A percentile compares a stretch with the other conserved stretches of the same genome.
phyloP scores from a whole-genome alignment of 768 basidiomycete species.

The Termitomyces sp. region DNA sequence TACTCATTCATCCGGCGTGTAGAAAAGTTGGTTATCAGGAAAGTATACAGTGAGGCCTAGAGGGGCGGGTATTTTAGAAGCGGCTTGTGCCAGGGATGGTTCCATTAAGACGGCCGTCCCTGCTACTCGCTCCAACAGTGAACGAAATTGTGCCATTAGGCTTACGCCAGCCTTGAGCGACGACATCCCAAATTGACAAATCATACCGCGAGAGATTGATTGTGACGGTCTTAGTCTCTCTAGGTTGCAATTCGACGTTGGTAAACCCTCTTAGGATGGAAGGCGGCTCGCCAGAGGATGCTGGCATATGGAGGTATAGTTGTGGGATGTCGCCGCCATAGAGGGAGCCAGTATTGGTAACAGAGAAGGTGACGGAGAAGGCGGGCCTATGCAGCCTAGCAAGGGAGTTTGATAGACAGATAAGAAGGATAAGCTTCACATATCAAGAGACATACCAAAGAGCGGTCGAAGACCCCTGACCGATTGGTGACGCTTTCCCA shows the following conservation, averaged over 20 bases:
- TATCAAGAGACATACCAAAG: conserved; percentile 36
- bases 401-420: neutral
- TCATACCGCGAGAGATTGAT: conserved; percentile 65
- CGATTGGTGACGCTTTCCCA: conserved; percentile 49
- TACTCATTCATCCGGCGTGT: neutral
- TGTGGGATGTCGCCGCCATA: conserved; percentile 76
- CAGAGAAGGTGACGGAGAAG: conserved; percentile 54
- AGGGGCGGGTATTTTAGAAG: neutral
- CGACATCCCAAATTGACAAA: conserved; percentile 72
- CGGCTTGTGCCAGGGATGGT: conserved; percentile 19
- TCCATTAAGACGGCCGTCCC: conserved; percentile 51
- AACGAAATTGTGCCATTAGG: conserved; percentile 60
- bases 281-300: conserved; percentile 62
- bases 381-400: conserved; percentile 61
- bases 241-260: conserved; percentile 44
- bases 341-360: conserved; percentile 58
- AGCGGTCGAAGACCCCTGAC: conserved; percentile 54
- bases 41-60: neutral
- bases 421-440: neutral
- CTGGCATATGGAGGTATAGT: conserved; percentile 66
- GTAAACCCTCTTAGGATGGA: conserved; percentile 68
- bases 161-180: conserved; percentile 67
- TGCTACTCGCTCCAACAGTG: conserved; percentile 63
- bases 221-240: conserved; percentile 38
- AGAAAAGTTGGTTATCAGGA: neutral